These are phyloP conservation scores for Magnusiomyces magnusii DNA, from an alignment of 1,139 yeast species.

Conservation along the genomic window DNA sequence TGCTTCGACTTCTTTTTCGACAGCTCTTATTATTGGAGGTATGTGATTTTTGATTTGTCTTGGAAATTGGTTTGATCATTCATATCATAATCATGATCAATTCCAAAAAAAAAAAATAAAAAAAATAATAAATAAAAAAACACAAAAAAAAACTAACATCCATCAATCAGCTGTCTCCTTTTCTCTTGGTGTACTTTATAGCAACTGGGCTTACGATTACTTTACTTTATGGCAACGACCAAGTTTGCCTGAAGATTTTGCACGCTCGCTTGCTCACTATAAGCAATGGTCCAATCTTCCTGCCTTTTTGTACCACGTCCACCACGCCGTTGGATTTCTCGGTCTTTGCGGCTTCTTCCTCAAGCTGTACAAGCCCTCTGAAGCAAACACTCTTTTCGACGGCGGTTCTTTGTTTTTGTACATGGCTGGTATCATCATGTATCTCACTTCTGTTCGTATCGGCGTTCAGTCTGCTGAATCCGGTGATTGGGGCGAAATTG, in stretches of 20 bases:
- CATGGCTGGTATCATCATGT: constrained; percentile 66
- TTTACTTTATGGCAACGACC: constrained; percentile 59
- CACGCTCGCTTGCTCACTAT: constrained; percentile 63
- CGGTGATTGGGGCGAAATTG: constrained; percentile 93
- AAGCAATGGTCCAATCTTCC: constrained; percentile 64
- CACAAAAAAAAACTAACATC: not conserved
- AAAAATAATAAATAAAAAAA: too few species aligned
- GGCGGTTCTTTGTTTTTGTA: constrained; percentile 72
- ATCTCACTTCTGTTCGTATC: constrained; percentile 75
- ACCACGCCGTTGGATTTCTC: constrained; percentile 50
- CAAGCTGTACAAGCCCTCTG: constrained; percentile 78
- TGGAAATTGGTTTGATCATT: too few species aligned
- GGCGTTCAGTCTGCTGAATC: constrained; percentile 64
- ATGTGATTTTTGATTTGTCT: constrained; percentile 17
- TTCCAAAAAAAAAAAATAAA: too few species aligned
- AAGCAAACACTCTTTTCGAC: constrained; percentile 79
- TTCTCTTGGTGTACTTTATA: constrained; percentile 68
- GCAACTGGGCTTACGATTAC: constrained; percentile 77
- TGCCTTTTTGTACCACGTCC: constrained; percentile 46
- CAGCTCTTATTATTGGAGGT: constrained; percentile 32
- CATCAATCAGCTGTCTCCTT: constrained; percentile 47
- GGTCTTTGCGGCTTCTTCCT: constrained; percentile 69
- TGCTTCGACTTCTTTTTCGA: constrained; percentile 31
- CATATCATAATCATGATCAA: too few species aligned
- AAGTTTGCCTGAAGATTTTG: constrained; percentile 49